Base-by-base conservation (phyloP, 2,329 filamentous ascomycete genomes). In the Colletotrichum scovillei region DNA sequence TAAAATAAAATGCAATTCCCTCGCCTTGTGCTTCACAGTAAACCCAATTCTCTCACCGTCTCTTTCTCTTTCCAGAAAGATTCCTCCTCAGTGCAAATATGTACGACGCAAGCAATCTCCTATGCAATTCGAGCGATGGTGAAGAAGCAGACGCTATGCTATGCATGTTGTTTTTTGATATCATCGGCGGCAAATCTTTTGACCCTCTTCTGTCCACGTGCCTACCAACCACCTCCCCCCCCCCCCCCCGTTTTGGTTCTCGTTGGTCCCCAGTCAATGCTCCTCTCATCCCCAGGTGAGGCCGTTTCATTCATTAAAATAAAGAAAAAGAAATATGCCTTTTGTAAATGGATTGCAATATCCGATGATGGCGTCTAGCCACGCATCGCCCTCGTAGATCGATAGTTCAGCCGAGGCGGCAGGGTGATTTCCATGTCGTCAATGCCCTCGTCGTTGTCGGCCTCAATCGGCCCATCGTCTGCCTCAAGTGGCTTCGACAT, bases 361-460 rank as follows among this genome's bases (percentile, higher is more conserved):
- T 62, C 46, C 28, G 26, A 59, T 22, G 22, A 56, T 28, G 26
- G 30, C 12, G 24, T 35, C 38, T 59, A 67, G 35, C 73, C 62
- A 19, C 82, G 80, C 82, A 84, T 83, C 30, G 77, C 76, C 74
- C 84, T 79, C 19, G 85, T 86, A 42, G 85, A 86, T 72, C 82
- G 83, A 75, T 83, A 87, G 53, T 84, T 79, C 68, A 87, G 73
- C 73, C 81, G 83, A 1, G 85, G 84, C 4, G 80, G 69, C 46
- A 79, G 79, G 11, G 63, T 35, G 65, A 22, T 66, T 65, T 82
- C 82, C 60, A 83, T 81, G 8, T 84, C 78, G 53, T 84, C 83
- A 19, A 85, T 78, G 19, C 82, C 82, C 74, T 87, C 86, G 52
- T 87, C 86, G 1, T 49, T 49, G 19, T 83, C 82, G 24, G 81